Conservation (phyloP, 2,329 filamentous ascomycete species). For the Ophiostoma sp. region DNA sequence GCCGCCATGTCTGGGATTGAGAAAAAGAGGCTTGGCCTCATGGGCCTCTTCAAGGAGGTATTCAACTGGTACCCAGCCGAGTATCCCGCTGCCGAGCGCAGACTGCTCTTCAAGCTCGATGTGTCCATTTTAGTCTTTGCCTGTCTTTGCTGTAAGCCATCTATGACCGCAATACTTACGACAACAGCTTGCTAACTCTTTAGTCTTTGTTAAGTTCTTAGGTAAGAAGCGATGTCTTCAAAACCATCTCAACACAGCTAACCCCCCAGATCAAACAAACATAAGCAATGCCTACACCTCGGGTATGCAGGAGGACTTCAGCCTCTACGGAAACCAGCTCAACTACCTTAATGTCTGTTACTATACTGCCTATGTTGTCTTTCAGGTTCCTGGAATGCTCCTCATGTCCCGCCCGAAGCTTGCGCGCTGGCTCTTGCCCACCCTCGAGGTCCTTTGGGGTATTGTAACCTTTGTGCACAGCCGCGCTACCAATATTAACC, state of each 20-base stretch:
- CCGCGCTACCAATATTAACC: conserved; percentile 31
- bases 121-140: conserved; percentile 34
- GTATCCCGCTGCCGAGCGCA: conserved; percentile 34
- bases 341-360: conserved; percentile 41
- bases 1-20: background rate
- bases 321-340: conserved; percentile 38
- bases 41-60: conserved; percentile 33
- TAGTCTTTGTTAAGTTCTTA: conserved; percentile 36
- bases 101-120: conserved; percentile 35
- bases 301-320: conserved; percentile 39
- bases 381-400: conserved; percentile 34
- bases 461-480: conserved; percentile 33
- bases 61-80: conserved; percentile 36
- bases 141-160: conserved; percentile 34
- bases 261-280: conserved; percentile 32
- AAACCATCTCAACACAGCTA: background rate
- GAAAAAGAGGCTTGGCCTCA: conserved; percentile 21
- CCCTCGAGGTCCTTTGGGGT: conserved; percentile 34
- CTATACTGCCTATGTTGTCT: conserved; percentile 38
- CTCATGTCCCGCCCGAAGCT: conserved; percentile 33
- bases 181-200: background rate
- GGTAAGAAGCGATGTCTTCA: conserved; percentile 24
- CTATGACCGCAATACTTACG: background rate
- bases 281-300: conserved; percentile 38
- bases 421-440: conserved; percentile 34